These are phyloP conservation scores for Polyrhizophydium stewartii DNA, from an alignment of 371 early-diverging fungal species.

Conservation along the genomic window DNA sequence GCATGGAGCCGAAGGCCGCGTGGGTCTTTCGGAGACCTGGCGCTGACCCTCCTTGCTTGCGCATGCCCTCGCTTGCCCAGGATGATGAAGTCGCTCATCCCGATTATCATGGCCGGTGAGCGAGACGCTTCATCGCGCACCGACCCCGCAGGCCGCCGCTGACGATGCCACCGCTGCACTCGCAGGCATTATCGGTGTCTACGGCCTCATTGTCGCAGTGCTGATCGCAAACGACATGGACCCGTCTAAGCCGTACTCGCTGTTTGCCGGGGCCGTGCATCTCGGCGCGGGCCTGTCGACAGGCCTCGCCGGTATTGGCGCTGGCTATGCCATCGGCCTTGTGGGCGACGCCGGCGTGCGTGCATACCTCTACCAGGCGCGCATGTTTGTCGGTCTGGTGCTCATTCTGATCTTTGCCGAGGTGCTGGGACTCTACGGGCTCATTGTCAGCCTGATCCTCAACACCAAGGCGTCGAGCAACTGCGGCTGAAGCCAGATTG, in stretches of 20 bases:
- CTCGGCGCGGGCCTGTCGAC: constrained; percentile 90
- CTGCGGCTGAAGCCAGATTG: too few relatives aligned
- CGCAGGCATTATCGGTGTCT: constrained; percentile 95
- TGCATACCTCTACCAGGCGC: constrained; percentile 85
- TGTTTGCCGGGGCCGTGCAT: constrained; percentile 82
- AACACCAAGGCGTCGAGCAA: constrained; percentile 39
- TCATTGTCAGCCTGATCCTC: constrained; percentile 46
- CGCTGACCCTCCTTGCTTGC: neutral
- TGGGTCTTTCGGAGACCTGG: too few relatives aligned
- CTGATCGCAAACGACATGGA: constrained; percentile 79
- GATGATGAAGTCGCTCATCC: constrained; percentile 85
- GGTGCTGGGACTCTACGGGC: constrained; percentile 48
- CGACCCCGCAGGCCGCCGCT: too few relatives aligned
- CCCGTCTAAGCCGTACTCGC: constrained; percentile 35
- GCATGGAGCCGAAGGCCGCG: too few relatives aligned
- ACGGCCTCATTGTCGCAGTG: constrained; percentile 93
- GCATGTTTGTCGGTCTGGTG: constrained; percentile 81
- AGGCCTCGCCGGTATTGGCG: constrained; percentile 90
- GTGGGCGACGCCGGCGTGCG: constrained; percentile 93
- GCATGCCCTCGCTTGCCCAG: constrained; percentile 9
- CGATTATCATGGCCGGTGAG: constrained; percentile 85
- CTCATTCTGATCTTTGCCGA: constrained; percentile 55
- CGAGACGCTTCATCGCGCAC: neutral
- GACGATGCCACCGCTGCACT: neutral
- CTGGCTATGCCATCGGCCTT: constrained; percentile 94